Base-by-base conservation (phyloP, 1,139 yeast genomes). In the Geotrichum klebahnii region DNA sequence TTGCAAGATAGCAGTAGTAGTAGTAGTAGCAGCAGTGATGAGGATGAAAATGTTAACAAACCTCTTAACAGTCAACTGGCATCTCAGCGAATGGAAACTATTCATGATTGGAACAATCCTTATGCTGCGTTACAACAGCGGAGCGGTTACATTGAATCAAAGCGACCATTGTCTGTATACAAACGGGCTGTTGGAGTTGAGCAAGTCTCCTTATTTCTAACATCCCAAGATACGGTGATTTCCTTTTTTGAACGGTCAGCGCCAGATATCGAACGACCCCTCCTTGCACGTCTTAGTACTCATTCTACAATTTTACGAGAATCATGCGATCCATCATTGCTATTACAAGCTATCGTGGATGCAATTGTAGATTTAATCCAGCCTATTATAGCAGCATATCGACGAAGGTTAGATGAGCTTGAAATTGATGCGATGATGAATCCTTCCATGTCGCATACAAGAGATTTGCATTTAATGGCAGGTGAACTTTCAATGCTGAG, bases 321-420 rank as follows among this genome's bases (percentile, higher is more conserved):
- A 39, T 69, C 78, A 0, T 68, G 74, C 50, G 81, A 77, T 57
- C 67, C 80, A 0, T 73, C 79, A 0, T 68, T 76, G 17, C 63
- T 78, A 32, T 65, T 78, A n/a, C 80, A 78, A 55, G 77, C 80
- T 1, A 67, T 78, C 8, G 58, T 78, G 12, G 82, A 78, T 60
- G 72, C 79, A 2, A 66, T 73, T 23, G 80, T 78, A 5, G 82
- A 81, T 61, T 66, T 81, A 51, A 73, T 85, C 1, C 78, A 78
- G 55, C 79, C 80, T 5, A 76, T 83, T 38, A 71, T 84, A 10
- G 69, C 79, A 0, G 79, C 79, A 8, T 82, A 79, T 60, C 72
- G 78, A 44, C 64, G 72, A 40, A 60, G 77, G 42, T 59, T 78
- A 31, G 71, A 70, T 46, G 78, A 74, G 47, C 69, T 77, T 26